Evolutionary conservation across 768 basidiomycete species (phyloP), one percentile per base, ranked within the genome.

Genomic region (Kwoniella europaea): DNA sequence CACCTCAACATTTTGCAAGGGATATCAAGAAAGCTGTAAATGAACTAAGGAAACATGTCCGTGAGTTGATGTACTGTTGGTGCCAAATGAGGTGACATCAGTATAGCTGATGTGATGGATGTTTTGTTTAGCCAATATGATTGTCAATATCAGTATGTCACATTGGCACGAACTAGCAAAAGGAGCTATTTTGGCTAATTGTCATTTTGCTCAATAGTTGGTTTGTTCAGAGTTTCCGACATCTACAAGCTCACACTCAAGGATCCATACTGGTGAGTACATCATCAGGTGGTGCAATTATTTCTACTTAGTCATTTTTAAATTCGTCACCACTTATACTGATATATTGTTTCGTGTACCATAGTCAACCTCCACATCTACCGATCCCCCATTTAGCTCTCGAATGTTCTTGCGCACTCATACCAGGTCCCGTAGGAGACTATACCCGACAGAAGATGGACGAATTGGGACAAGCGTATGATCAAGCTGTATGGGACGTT

Each of bases 321-420:
- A 50, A 1, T 1, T 35, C 5, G 35, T 35, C 35, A 35, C 35
- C 35, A 35, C 35, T 35, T 35, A 35, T 50, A 50, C 46, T 15
- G 12, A 18, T 13, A 15, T 13, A 6, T 50, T 18, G 0, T 50
- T 13, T 15, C 12, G 16, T 6, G 46, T 18, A 50, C 18, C n/a
- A 35, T 60, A 75, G 75, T 44, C 69, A 71, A 62, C 46, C 70
- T 10, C 73, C 74, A 41, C 55, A 66, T 18, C 64, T 78, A 4
- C 79, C 74, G 35, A 54, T 82, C 44, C 81, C 81, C 1, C 75
- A 74, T 10, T 60, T 82, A 13, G 78, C 78, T 0, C 57, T 79
- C 13, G 81, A 79, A 69, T 82, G 81, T 69, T 67, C 70, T 5
- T 82, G 81, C 61, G 81, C 81, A 10, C 67, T 80, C 27, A 52